Percentiles rank a stretch among this genome's conserved stretches.
Evolutionary conservation across 2,329 filamentous ascomycete genomes (phyloP).

Genomic region (Trichoderma koningii): DNA sequence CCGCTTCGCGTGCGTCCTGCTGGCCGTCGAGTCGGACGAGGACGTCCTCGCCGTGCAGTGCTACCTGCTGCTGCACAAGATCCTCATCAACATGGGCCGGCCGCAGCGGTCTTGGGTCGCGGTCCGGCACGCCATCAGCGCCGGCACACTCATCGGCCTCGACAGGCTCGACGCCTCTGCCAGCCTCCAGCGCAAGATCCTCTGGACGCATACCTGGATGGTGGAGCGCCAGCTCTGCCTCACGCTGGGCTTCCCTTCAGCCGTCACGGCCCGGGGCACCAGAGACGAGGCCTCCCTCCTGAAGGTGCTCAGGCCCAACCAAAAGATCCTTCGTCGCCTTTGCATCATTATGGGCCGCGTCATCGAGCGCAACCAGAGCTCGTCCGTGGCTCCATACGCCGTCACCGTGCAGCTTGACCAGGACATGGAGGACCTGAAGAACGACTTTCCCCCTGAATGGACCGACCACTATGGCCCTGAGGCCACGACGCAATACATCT

Average conservation of each 20-base stretch:
- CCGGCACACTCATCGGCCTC: slow-evolving; percentile 54
- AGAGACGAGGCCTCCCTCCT: background rate
- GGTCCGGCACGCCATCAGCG: slow-evolving; percentile 53
- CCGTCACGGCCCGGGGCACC: slow-evolving; percentile 32
- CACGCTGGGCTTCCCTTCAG: slow-evolving; percentile 55
- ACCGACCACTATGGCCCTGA: slow-evolving; percentile 4
- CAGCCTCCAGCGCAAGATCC: slow-evolving; percentile 38
- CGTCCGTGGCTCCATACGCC: slow-evolving; percentile 36
- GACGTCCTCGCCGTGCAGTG: slow-evolving; percentile 57
- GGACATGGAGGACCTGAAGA: slow-evolving; percentile 39
- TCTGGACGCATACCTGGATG: slow-evolving; percentile 45
- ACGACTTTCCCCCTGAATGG: slow-evolving; percentile 26
- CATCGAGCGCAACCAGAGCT: slow-evolving; percentile 25
- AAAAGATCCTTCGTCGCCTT: slow-evolving; percentile 2
- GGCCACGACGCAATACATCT: slow-evolving; percentile 18
- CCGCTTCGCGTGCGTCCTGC: slow-evolving; percentile 46
- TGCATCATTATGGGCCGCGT: slow-evolving; percentile 16
- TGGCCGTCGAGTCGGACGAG: slow-evolving; percentile 52
- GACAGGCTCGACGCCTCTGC: slow-evolving; percentile 39
- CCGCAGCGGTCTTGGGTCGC: slow-evolving; percentile 57
- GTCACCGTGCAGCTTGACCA: slow-evolving; percentile 45
- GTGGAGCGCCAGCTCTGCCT: slow-evolving; percentile 54
- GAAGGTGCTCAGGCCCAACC: slow-evolving; percentile 13
- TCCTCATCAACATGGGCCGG: slow-evolving; percentile 56
- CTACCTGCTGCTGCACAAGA: slow-evolving; percentile 52